These are phyloP conservation scores for Pseudoscleropodium purum DNA, from an alignment of 225 moss, liverwort and hornwort genomes.

Conservation along the genomic window DNA sequence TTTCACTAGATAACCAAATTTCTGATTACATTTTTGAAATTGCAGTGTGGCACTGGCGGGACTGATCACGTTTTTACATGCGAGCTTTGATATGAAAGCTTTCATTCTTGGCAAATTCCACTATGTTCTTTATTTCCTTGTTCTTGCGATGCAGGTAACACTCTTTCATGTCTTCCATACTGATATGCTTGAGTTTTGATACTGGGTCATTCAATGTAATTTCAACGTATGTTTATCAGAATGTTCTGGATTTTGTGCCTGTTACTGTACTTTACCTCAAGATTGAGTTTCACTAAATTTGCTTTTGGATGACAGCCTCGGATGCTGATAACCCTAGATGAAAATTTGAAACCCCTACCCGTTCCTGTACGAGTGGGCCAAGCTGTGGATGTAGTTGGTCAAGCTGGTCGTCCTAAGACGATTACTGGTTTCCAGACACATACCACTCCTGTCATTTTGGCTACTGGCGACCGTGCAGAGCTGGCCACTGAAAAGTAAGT, in stretches of 20 bases:
- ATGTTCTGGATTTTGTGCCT: not conserved
- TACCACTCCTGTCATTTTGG: constrained; percentile 95
- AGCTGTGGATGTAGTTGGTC: constrained; percentile 99
- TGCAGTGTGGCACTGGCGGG: constrained; percentile 90
- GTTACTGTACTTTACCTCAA: not conserved
- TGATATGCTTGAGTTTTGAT: not conserved
- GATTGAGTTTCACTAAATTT: not conserved
- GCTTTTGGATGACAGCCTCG: constrained; percentile 65
- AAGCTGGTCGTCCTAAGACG: constrained; percentile 98
- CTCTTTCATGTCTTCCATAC: not conserved
- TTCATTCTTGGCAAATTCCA: constrained; percentile 94
- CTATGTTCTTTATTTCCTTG: constrained; percentile 95
- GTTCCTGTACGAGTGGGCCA: constrained; percentile 96
- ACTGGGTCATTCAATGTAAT: not conserved
- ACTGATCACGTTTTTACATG: constrained; percentile 91
- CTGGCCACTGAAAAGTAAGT: constrained; percentile 93
- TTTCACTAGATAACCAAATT: not conserved
- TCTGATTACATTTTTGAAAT: constrained; percentile 14
- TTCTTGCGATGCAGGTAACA: constrained; percentile 90
- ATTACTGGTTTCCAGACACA: constrained; percentile 99
- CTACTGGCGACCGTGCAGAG: constrained; percentile 96
- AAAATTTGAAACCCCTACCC: constrained; percentile 83
- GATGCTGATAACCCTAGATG: constrained; percentile 93
- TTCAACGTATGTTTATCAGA: not conserved
- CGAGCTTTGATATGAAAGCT: constrained; percentile 91